phyloP scores from a whole-genome alignment of 805 yeast species.

The Pachysolen tannophilus region DNA sequence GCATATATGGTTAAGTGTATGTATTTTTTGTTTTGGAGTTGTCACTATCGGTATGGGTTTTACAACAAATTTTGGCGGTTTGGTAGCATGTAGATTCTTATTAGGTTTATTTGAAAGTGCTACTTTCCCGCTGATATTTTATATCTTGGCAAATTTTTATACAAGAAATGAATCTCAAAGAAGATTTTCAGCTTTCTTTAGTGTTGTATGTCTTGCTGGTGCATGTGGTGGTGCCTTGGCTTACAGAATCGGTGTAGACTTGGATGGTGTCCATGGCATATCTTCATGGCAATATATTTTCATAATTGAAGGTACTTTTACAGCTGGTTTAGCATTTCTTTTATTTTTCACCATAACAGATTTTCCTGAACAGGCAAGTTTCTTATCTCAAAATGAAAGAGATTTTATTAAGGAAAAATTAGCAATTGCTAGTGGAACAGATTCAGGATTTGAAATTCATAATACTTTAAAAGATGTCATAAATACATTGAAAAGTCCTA shows the following conservation, averaged over 20 bases:
- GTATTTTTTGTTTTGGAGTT: constrained; percentile 32
- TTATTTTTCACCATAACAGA: constrained; percentile 38
- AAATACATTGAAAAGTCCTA: constrained; percentile 49
- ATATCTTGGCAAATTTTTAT: constrained; percentile 34
- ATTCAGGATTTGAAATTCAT: constrained; percentile 41
- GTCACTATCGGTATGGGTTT: constrained; percentile 36
- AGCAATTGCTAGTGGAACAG: constrained; percentile 31
- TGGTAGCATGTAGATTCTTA: constrained; percentile 33
- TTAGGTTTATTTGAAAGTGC: constrained; percentile 37
- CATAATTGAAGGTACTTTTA: constrained; percentile 36
- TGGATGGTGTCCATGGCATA: constrained; percentile 29
- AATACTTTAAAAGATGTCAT: constrained; percentile 37
- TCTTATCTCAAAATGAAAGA: constrained; percentile 31
- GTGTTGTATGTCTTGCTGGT: constrained; percentile 40
- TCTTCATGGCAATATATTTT: constrained; percentile 45
- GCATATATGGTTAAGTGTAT: constrained; percentile 30
- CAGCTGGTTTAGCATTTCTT: constrained; percentile 20
- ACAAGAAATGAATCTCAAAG: constrained; percentile 31
- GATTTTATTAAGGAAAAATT: constrained; percentile 43
- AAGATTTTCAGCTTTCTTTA: constrained; percentile 29
- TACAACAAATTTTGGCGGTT: constrained; percentile 28
- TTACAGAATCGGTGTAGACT: constrained; percentile 30
- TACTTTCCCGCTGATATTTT: constrained; percentile 37
- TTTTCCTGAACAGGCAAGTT: constrained; percentile 37
- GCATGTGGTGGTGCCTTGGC: constrained; percentile 45